A percentile compares a stretch with the other conserved stretches of the same genome.
Evolutionary conservation across 1,284 basidiomycete species (phyloP).

Genomic region (Nidula niveotomentosa): DNA sequence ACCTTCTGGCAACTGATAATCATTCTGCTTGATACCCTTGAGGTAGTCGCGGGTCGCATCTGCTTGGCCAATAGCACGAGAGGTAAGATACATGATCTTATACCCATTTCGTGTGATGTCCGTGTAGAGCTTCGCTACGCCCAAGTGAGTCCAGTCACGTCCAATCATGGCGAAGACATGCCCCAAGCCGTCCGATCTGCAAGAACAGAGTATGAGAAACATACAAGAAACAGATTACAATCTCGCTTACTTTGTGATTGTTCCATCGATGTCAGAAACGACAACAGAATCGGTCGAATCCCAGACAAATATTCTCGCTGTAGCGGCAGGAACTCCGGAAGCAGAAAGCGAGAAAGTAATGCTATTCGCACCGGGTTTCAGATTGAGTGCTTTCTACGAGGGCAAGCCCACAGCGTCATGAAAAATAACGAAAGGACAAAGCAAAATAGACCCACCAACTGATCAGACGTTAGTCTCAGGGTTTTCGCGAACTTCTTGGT

Average conservation of each 20-base stretch:
- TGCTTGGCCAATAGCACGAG: conserved; percentile 97
- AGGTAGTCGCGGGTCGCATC: conserved; percentile 97
- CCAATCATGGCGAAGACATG: conserved; percentile 99
- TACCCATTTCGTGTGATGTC: conserved; percentile 97
- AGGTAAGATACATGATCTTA: conserved; percentile 98
- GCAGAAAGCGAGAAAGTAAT: conserved; percentile 96
- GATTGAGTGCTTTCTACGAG: conserved; percentile 76
- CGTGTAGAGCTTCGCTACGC: conserved; percentile 97
- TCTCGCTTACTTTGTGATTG: conserved; percentile 88
- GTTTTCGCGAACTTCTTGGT: conserved; percentile 87
- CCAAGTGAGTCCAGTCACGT: conserved; percentile 99
- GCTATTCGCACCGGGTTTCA: conserved; percentile 89
- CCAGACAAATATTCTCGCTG: conserved; percentile 96
- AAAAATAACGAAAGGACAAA: not conserved
- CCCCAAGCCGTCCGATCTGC: conserved; percentile 93
- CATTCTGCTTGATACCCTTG: conserved; percentile 93
- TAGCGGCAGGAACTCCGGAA: conserved; percentile 84
- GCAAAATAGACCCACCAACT: conserved; percentile 28
- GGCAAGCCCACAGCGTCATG: not conserved
- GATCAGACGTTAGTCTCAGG: conserved; percentile 62
- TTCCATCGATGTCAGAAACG: conserved; percentile 98
- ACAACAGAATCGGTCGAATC: conserved; percentile 88
- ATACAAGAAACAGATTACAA: no score
- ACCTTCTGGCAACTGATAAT: conserved; percentile 95
- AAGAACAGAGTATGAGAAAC: not conserved